Percentiles rank a stretch among this genome's conserved stretches.
Conservation (phyloP, 1,139 yeast genomes). For the Starmera stellimalicola region DNA sequence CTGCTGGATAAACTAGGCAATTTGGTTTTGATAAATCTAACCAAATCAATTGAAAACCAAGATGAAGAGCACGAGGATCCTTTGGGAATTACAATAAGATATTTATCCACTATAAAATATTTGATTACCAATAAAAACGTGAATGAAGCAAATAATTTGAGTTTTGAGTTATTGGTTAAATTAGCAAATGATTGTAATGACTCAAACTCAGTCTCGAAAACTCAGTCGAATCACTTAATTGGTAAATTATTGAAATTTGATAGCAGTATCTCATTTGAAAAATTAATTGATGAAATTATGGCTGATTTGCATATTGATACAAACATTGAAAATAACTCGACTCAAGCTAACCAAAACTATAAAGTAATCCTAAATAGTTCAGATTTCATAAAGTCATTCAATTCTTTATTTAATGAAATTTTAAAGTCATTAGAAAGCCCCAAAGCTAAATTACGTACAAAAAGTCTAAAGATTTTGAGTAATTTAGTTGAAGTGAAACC, state of each 20-base stretch:
- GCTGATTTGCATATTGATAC: neutral
- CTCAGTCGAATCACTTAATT: neutral
- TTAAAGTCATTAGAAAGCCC: slow-evolving; percentile 38
- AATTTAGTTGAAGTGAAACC: slow-evolving; percentile 43
- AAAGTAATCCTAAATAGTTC: slow-evolving; percentile 10
- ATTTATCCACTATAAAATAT: neutral
- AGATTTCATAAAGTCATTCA: slow-evolving; percentile 30
- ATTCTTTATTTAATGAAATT: slow-evolving; percentile 41
- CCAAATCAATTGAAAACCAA: slow-evolving; percentile 22
- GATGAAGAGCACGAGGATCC: slow-evolving; percentile 7
- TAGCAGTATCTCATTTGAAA: neutral
- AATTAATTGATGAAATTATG: neutral
- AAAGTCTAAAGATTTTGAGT: slow-evolving; percentile 53
- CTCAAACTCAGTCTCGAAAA: too few species aligned
- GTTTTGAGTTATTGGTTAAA: neutral
- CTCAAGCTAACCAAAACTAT: neutral
- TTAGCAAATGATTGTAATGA: neutral
- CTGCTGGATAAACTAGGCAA: slow-evolving; percentile 46
- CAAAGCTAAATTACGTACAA: slow-evolving; percentile 53
- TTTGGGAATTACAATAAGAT: neutral
- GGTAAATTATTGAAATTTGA: neutral
- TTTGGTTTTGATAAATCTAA: slow-evolving; percentile 41
- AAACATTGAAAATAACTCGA: neutral
- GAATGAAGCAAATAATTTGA: neutral
- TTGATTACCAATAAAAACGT: neutral